phyloP scores from a whole-genome alignment of 2,329 filamentous ascomycete species.

The Trichoderma atroviride region DNA sequence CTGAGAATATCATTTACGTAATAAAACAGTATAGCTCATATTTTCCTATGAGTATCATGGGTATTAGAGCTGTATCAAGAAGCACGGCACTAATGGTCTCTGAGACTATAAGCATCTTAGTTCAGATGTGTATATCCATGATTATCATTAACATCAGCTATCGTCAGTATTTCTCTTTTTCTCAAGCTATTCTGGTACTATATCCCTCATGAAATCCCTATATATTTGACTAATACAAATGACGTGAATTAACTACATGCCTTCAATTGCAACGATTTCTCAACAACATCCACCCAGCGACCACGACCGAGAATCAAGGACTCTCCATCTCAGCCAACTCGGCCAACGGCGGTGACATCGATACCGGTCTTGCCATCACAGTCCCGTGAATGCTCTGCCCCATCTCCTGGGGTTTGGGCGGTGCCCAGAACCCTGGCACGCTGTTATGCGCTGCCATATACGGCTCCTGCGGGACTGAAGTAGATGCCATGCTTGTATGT shows the following conservation, averaged over 20 bases:
- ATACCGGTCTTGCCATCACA: background rate
- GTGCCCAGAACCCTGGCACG: conserved; percentile 21
- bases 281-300: background rate
- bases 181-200: background rate
- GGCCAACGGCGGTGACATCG: conserved; percentile 22
- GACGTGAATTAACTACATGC: background rate
- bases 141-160: background rate
- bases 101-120: background rate
- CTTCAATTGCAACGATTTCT: background rate
- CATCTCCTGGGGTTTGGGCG: conserved; percentile 26
- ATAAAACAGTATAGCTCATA: background rate
- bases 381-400: conserved; percentile 1
- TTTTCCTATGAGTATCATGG: background rate
- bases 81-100: background rate
- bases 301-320: background rate
- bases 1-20: background rate
- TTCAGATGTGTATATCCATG: background rate
- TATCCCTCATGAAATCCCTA: background rate
- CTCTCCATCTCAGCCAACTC: conserved; percentile 31
- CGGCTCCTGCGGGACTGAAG: conserved; percentile 18
- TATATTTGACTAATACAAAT: background rate
- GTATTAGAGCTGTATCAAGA: background rate
- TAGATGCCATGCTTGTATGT: conserved; percentile 21
- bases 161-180: background rate
- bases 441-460: conserved; percentile 23